Base-by-base conservation (phyloP, 2,329 filamentous ascomycete species). In the Hypocrella siamensis region DNA sequence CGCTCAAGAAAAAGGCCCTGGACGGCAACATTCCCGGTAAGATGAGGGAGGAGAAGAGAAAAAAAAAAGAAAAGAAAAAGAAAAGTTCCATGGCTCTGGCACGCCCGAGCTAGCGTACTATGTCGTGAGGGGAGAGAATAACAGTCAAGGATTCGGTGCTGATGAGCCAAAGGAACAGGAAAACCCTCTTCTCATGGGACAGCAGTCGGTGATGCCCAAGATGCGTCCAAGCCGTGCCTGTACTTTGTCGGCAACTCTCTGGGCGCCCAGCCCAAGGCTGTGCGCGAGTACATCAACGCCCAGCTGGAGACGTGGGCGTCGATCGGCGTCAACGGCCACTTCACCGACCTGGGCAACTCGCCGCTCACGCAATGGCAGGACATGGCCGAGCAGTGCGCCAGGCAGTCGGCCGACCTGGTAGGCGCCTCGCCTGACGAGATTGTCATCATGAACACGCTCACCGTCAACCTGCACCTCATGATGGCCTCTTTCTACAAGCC, bases 181-280 rank as follows among this genome's bases (percentile, higher is more conserved):
- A n/a, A n/a, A n/a, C n/a, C n/a, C n/a, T n/a, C n/a, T n/a, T n/a
- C n/a, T n/a, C n/a, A n/a, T n/a, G n/a, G n/a, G 19, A 4, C 28
- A 22, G 17, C 12, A 22, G 21, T 12, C 21, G 21, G 7, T 12
- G 21, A 12, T 19, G 22, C 11, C 7, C n/a, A n/a, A 19, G 26
- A 16, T 14, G 26, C 26, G 11, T 19, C 30, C 5, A 42, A 53
- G 29, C 45, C 48, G 35, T 51, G 52, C 36, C 76, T 83, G 36
- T 94, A 93, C 53, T 75, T 94, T 40, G 88, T 84, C 42, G 86
- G 86, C 35, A 93, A 93, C 58, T 93, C 84, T 0, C 67, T 93
- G 2, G 85, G 85, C 24, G 69, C 88, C 4, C 85, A 93, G 51
- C 84, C 86, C 28, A 73, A 69, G 38, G 67, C 68, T 11, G 75